Evolutionary conservation across 2,329 filamentous ascomycete species (phyloP).

Genomic region (Nemania sp.): DNA sequence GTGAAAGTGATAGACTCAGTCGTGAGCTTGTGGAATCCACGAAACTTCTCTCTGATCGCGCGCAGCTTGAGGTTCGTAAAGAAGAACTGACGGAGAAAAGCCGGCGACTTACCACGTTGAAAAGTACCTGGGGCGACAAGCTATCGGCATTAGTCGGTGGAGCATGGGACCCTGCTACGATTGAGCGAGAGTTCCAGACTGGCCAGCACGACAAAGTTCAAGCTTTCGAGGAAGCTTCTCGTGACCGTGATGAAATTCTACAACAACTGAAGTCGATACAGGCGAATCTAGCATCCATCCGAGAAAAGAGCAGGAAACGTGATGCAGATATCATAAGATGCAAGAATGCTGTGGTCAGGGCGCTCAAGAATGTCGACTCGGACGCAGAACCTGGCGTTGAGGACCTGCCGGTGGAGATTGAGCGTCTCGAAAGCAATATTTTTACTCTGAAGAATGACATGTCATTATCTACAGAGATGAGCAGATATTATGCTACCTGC

Average conservation of each 20-base stretch:
- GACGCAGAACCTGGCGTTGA: constrained; percentile 54
- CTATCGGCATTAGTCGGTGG: constrained; percentile 66
- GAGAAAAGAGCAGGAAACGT: constrained; percentile 67
- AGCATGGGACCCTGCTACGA: constrained; percentile 69
- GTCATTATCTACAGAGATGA: constrained; percentile 69
- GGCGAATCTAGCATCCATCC: constrained; percentile 69
- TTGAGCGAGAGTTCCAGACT: constrained; percentile 73
- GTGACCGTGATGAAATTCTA: constrained; percentile 69
- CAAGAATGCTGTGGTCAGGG: constrained; percentile 59
- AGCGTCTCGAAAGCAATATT: constrained; percentile 57
- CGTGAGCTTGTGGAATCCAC: constrained; percentile 85
- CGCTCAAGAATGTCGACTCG: constrained; percentile 49
- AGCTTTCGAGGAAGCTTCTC: constrained; percentile 66
- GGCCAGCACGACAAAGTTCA: constrained; percentile 61
- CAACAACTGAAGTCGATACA: constrained; percentile 78
- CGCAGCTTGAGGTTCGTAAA: constrained; percentile 80
- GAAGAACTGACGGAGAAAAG: constrained; percentile 77
- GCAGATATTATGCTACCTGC: constrained; percentile 73
- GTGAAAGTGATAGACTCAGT: constrained; percentile 71
- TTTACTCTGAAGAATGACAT: constrained; percentile 68
- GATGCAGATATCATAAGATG: constrained; percentile 64
- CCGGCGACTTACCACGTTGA: constrained; percentile 77
- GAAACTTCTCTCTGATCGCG: constrained; percentile 78
- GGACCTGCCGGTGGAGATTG: constrained; percentile 58
- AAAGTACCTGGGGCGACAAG: constrained; percentile 72